Base-by-base conservation (phyloP, 176 grass and related monocot species). In the Oryza glaberrima region DNA sequence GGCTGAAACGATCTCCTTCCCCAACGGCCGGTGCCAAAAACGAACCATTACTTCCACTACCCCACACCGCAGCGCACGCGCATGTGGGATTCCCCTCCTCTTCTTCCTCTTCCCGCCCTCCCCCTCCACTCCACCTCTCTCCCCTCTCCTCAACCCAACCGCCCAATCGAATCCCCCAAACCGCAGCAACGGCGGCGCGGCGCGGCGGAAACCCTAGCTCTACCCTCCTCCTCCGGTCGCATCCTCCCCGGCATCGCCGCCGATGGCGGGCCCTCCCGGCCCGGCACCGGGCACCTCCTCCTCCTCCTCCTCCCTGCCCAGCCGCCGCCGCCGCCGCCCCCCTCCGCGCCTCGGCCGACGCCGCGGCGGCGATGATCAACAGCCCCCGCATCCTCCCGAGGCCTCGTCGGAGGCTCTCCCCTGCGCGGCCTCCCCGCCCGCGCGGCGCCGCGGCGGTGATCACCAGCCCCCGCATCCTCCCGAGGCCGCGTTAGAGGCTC, bases 41-140 rank as follows among this genome's bases (percentile, higher is more conserved):
- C 67, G 10, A 20, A 72, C 72, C 30, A 48, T 13, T 69, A 70
- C 35, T 2, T 16, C 38, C 69, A 71, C 19, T 6, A 40, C 12
- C 17, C 17, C 58, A 70, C 68, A 12, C 3, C 38, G 38, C 38
- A 44, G 38, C 35, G 68, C 8, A 0, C 68, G 68, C 3, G 1
- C 26, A 26, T 26, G 26, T 26, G 26, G 26, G 26, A 26, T 26
- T 26, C 19, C 16, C n/a, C 70, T 44, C 44, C 10, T 3, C 45
- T 15, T 44, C 52, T 47, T 58, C 67, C 78, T 58, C 83, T 90
- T 90, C 88, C 83, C 88, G 83, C 88, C 83, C 49, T 60, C 48
- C 26, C 6, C 4, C 5, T 38, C 36, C 36, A 5, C 66, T 61
- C 11, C 51, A 15, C 16, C 35, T 0, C 43, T 11, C 36, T 14